A percentile compares a stretch with the other conserved stretches of the same genome.
phyloP scores from a whole-genome alignment of 164 flowering plant species.

The Chimonanthus salicifolius region DNA sequence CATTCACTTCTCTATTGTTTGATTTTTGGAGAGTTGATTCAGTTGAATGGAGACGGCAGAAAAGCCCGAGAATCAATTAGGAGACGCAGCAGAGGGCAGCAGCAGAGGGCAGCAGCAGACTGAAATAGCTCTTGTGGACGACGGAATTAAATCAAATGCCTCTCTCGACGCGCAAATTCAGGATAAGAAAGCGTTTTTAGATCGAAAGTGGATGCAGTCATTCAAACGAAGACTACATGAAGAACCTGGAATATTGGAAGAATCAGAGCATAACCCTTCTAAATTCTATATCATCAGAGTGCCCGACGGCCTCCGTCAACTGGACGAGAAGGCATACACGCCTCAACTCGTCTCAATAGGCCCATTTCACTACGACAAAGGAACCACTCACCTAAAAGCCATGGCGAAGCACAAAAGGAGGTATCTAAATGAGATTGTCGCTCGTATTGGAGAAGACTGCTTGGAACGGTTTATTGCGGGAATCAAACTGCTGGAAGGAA shows the following conservation, averaged over 20 bases:
- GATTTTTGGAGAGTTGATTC: too few species aligned
- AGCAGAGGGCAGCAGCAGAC: too few species aligned
- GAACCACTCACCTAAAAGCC: not conserved
- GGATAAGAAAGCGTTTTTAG: not conserved
- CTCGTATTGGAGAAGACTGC: not conserved
- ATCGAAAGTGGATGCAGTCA: not conserved
- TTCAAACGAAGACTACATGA: not conserved
- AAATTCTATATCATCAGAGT: not conserved
- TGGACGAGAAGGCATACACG: not conserved
- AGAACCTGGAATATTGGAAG: not conserved
- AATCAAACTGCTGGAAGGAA: not conserved
- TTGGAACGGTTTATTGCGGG: not conserved
- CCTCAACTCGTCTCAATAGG: slow-evolving; percentile 4
- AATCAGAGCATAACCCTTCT: not conserved
- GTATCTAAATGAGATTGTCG: not conserved
- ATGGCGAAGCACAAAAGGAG: slow-evolving; percentile 6
- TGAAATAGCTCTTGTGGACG: too few species aligned
- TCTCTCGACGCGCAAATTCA: too few species aligned
- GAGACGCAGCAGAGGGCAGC: too few species aligned
- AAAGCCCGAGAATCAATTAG: too few species aligned
- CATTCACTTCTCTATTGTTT: too few species aligned
- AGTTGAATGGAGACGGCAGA: too few species aligned
- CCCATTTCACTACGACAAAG: not conserved
- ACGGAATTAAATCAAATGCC: too few species aligned
- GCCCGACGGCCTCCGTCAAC: not conserved